Evolutionary conservation across 1,284 basidiomycete genomes (phyloP).

Genomic region (Spongiforma sp.): DNA sequence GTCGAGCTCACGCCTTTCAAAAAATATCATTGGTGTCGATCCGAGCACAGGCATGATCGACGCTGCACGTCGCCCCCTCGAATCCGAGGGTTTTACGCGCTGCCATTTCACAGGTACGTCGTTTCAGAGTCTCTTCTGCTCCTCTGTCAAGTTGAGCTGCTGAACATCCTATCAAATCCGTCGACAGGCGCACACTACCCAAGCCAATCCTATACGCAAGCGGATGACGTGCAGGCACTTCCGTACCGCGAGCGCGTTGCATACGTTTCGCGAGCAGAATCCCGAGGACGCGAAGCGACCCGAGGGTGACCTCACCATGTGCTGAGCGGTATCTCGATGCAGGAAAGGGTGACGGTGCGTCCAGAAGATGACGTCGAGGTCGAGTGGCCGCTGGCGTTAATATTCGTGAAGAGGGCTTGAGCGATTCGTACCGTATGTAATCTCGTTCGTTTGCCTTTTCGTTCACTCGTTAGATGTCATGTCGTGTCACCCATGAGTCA

Average conservation of each 20-base stretch:
- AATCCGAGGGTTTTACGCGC: conserved; percentile 46
- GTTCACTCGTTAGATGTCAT: too few relatives aligned
- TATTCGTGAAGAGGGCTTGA: conserved; percentile 54
- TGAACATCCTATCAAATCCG: neutral
- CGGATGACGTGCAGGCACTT: conserved; percentile 73
- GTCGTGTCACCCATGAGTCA: too few relatives aligned
- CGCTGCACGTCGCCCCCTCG: conserved; percentile 54
- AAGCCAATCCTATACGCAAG: conserved; percentile 66
- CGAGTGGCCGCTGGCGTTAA: conserved; percentile 78
- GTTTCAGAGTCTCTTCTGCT: neutral
- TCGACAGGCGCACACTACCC: conserved; percentile 47
- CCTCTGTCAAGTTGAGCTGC: neutral
- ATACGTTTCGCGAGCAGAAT: conserved; percentile 69
- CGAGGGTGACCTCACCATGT: conserved; percentile 70
- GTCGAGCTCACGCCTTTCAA: conserved; percentile 64
- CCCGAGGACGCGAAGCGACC: conserved; percentile 58
- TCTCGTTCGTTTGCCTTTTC: neutral
- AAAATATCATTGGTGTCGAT: conserved; percentile 70
- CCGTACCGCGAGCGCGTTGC: conserved; percentile 73
- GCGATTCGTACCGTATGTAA: neutral
- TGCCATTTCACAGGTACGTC: conserved; percentile 31
- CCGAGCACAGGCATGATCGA: conserved; percentile 78
- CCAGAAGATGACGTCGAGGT: conserved; percentile 59
- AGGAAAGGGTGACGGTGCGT: conserved; percentile 38
- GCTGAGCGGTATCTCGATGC: conserved; percentile 44